Evolutionary conservation across 257 asterid species (phyloP), one percentile per base, ranked within the genome.

Genomic region (Apocynum venetum): DNA sequence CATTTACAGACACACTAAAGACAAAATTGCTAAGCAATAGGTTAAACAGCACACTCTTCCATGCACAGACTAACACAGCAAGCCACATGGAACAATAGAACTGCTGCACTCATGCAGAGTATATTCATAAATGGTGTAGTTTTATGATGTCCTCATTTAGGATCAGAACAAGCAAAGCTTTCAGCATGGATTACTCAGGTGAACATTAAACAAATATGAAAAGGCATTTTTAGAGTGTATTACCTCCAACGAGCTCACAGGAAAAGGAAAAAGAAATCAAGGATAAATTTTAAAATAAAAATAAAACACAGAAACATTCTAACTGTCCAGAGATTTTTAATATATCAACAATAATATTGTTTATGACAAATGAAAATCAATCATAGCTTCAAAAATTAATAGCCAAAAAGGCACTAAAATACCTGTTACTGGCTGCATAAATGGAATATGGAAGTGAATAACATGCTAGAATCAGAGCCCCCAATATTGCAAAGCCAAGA

Each of bases 391-490:
- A 25, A 15, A 51, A 48, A 8, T 60, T 65, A 75, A 36, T 17
- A 3, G 20, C n/a, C 51, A 17, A 1, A 40, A 55, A 63, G 1
- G 5, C 46, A 64, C 46, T 14, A 15, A 60, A 61, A 76, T 85
- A 96, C 99, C 99, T 96, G 84, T 90, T 89, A 84, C 93, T 91
- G 80, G 96, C 90, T 17, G 97, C 99, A 85, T 91, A 89, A 59
- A 93, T 88, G 55, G 99, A 96, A 86, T 93, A 89, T 55, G 99
- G 94, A 80, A 93, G 98, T 69, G 99, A 96, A 84, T 96, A 89
- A 77, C 83, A 86, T 71, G 99, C 84, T 79, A 96, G 92, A 72
- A 90, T 71, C 78, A 96, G 81, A 80, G 90, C 97, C 87, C 91
- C 98, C 80, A 86, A 60, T 80, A 90, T 82, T 17, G 98, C 97